A percentile compares a stretch with the other conserved stretches of the same genome.
Evolutionary conservation across 1,284 basidiomycete species (phyloP).

Genomic region (Irpex lacteus): DNA sequence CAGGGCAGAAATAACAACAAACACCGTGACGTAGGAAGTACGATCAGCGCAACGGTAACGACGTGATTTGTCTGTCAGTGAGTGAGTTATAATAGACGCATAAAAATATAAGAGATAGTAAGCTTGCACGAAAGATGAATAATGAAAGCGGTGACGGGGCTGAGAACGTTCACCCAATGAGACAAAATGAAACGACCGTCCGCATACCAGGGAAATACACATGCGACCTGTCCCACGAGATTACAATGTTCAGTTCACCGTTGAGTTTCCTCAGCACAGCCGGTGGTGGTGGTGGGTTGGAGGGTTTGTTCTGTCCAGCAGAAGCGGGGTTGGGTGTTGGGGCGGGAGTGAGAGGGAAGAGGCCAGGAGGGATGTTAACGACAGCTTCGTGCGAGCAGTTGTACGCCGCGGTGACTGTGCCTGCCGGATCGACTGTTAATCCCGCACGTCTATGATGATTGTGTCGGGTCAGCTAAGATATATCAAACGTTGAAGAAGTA

Average conservation of each 20-base stretch:
- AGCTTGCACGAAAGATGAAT: not conserved
- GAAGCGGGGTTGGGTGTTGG: no score
- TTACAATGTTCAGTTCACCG: slow-evolving; percentile 6
- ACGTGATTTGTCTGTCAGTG: not conserved
- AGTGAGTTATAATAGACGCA: not conserved
- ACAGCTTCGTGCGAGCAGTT: slow-evolving; percentile 34
- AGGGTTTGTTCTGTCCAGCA: not conserved
- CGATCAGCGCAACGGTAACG: no score
- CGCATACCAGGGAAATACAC: slow-evolving; percentile 10
- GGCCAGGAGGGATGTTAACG: slow-evolving; percentile 21
- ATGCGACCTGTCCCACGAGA: slow-evolving; percentile 12
- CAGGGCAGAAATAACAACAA: no score
- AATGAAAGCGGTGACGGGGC: not conserved
- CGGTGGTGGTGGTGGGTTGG: no score
- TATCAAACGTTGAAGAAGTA: not conserved
- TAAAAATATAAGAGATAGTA: not conserved
- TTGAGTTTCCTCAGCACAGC: slow-evolving; percentile 1
- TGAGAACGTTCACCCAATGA: slow-evolving; percentile 2
- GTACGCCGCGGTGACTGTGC: slow-evolving; percentile 39
- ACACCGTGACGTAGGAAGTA: no score
- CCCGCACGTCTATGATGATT: slow-evolving; percentile 19
- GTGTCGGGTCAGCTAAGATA: no score
- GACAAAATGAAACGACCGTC: slow-evolving; percentile 7
- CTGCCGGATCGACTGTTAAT: slow-evolving; percentile 24
- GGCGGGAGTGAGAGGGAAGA: not conserved